These are phyloP conservation scores for Elongisporangium anandrum DNA, from an alignment of 352 stramenopile genomes.

Conservation along the genomic window DNA sequence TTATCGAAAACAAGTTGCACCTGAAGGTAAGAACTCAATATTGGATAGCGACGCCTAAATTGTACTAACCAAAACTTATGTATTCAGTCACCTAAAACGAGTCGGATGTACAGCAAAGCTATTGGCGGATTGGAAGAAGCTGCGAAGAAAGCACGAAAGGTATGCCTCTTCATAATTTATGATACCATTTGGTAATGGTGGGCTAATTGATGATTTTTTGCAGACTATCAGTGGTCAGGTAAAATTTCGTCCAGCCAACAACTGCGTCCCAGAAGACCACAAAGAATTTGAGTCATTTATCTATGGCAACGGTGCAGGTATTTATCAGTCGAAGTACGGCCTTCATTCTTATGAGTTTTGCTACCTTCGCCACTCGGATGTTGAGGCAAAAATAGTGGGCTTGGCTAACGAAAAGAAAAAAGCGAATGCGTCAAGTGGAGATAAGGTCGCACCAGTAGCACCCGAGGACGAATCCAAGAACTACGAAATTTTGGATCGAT, in stretches of 20 bases:
- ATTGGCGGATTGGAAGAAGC: conserved; percentile 21
- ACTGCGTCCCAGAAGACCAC: conserved; percentile 14
- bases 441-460: conserved; percentile 12
- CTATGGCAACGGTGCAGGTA: conserved; percentile 49
- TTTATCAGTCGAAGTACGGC: conserved; percentile 62
- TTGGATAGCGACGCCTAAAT: neutral
- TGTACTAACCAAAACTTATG: neutral
- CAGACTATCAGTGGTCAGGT: conserved; percentile 44
- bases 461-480: conserved; percentile 7
- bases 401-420: conserved; percentile 14
- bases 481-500: conserved; percentile 47
- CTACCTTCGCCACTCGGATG: conserved; percentile 40
- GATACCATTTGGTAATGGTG: neutral
- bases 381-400: conserved; percentile 21
- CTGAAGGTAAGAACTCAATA: conserved; percentile 13
- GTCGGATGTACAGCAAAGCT: conserved; percentile 16
- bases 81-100: conserved; percentile 15
- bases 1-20: conserved; percentile 20
- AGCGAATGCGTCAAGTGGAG: conserved; percentile 2
- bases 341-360: conserved; percentile 57
- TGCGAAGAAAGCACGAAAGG: conserved; percentile 35
- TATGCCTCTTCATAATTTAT: conserved; percentile 1
- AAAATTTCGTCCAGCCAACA: conserved; percentile 50
- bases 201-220: neutral
- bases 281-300: conserved; percentile 29